Conservation (phyloP, 441 rosid species). For the Dalechampia spathulata region DNA sequence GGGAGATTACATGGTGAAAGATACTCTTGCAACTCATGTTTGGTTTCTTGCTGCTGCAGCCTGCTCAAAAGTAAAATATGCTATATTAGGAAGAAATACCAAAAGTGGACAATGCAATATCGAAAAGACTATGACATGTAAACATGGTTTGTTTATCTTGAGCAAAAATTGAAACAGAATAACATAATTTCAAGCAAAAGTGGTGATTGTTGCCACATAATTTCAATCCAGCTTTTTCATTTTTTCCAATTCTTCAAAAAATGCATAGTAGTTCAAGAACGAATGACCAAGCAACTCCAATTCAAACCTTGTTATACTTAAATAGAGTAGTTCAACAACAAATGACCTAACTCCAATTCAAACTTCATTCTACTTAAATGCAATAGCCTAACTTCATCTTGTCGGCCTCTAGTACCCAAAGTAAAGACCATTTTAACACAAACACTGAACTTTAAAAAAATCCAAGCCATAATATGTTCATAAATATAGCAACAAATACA, state of each 20-base stretch:
- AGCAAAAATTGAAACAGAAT: neutral
- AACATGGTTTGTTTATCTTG: neutral
- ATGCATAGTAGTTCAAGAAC: no score
- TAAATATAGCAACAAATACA: no score
- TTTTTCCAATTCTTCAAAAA: neutral
- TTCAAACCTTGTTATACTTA: no score
- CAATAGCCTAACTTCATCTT: no score
- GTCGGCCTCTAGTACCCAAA: no score
- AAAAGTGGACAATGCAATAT: neutral
- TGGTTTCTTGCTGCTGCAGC: constrained; percentile 18
- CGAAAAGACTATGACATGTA: neutral
- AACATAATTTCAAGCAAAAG: neutral
- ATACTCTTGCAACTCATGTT: neutral
- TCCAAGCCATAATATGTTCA: neutral
- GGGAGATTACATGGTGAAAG: neutral
- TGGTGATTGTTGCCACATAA: neutral
- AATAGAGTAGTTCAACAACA: no score
- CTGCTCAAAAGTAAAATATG: constrained; percentile 6
- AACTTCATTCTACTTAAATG: no score
- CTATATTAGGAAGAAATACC: neutral
- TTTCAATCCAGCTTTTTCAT: neutral
- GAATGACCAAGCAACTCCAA: no score
- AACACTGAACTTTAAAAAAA: no score
- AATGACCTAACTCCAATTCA: no score
- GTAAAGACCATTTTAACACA: no score